Evolutionary conservation across 2,329 filamentous ascomycete genomes (phyloP).

Genomic region (Sordariomycetes sp.): DNA sequence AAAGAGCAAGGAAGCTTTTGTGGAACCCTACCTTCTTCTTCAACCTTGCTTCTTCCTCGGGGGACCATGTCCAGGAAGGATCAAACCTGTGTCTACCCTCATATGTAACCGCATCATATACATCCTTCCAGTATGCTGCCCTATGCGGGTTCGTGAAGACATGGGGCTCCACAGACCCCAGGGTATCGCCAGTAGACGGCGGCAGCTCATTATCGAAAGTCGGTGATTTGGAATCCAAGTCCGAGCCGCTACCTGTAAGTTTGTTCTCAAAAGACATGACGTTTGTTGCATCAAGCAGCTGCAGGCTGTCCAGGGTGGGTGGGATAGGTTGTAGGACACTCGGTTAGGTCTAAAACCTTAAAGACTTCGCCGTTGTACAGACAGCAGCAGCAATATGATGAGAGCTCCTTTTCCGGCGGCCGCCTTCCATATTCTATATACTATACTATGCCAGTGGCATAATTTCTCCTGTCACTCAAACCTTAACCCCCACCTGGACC

Average conservation of each 20-base stretch:
- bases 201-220: background rate
- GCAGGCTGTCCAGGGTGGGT: background rate
- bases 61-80: background rate
- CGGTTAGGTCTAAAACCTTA: background rate
- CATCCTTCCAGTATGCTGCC: constrained; percentile 6
- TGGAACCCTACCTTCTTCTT: background rate
- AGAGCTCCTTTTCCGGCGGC: background rate
- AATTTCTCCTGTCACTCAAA: background rate
- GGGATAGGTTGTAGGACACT: background rate
- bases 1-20: background rate
- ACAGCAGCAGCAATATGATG: background rate
- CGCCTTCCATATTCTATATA: background rate
- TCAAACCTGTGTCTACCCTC: background rate
- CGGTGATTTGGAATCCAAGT: background rate
- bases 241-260: background rate
- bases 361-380: too few species aligned
- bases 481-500: background rate
- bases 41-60: background rate
- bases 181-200: constrained; percentile 6
- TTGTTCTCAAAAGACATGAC: background rate
- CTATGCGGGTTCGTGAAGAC: constrained; percentile 6
- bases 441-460: background rate
- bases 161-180: constrained; percentile 7
- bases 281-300: background rate
- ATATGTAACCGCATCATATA: background rate